Evolutionary conservation across 306 rosid genomes (phyloP).

Genomic region (Senna siamea): DNA sequence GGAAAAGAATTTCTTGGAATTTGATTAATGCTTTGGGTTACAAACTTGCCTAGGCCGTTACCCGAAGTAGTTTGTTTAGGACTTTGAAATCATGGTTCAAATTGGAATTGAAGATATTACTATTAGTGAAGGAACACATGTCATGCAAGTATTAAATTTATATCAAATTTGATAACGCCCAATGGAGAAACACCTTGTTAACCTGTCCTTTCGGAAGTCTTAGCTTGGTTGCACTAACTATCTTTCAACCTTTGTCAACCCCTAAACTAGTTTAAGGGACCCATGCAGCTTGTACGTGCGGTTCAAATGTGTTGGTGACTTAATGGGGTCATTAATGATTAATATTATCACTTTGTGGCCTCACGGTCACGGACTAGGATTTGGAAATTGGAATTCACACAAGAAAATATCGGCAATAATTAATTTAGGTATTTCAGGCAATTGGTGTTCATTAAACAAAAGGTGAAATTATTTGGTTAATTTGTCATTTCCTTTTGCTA

Average conservation of each 20-base stretch:
- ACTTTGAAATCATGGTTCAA: constrained; percentile 27
- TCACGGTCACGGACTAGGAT: too few species aligned
- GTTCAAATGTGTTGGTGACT: constrained; percentile 6
- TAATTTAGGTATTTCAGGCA: too few species aligned
- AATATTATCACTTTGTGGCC: too few species aligned
- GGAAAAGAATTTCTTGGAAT: constrained; percentile 66
- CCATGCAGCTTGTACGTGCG: constrained; percentile 1
- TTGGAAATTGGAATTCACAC: too few species aligned
- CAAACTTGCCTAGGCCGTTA: constrained; percentile 14
- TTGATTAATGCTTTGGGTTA: constrained; percentile 45
- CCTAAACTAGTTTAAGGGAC: constrained; percentile 2
- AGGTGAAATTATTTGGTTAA: too few species aligned
- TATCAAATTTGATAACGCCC: neutral
- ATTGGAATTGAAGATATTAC: constrained; percentile 29
- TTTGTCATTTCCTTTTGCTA: too few species aligned
- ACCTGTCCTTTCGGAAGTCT: constrained; percentile 16
- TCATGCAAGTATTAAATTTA: neutral
- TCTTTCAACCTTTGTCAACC: neutral
- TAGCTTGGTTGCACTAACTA: constrained; percentile 9
- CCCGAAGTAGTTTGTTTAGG: constrained; percentile 32
- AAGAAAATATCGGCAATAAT: too few species aligned
- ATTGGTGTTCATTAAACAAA: too few species aligned
- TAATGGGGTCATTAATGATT: too few species aligned
- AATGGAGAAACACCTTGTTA: constrained; percentile 1
- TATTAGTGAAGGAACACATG: constrained; percentile 4